Evolutionary conservation across 176 grass and related monocot genomes (phyloP).

Genomic region (Raddia guianensis): DNA sequence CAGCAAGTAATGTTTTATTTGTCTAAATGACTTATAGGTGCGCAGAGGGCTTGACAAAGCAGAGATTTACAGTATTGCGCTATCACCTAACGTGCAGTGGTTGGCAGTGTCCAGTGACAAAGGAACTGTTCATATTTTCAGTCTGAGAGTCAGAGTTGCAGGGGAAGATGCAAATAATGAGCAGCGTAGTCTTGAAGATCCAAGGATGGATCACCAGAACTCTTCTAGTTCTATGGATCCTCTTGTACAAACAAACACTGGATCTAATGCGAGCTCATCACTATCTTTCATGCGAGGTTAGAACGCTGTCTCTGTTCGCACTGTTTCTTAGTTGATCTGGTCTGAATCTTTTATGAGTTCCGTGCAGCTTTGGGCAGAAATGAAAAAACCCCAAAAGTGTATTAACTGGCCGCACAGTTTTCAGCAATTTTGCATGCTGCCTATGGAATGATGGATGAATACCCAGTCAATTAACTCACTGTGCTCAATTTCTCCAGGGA

Average conservation of each 20-base stretch:
- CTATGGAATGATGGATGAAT: slow-evolving; percentile 7
- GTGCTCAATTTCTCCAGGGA: slow-evolving; percentile 57
- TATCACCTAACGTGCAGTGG: slow-evolving; percentile 90
- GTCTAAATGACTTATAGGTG: slow-evolving; percentile 58
- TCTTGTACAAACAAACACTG: slow-evolving; percentile 70
- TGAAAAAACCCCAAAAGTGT: neutral
- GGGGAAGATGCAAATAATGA: slow-evolving; percentile 67
- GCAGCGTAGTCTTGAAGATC: slow-evolving; percentile 52
- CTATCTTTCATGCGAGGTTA: slow-evolving; percentile 88
- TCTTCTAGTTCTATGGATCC: slow-evolving; percentile 68
- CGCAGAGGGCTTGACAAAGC: slow-evolving; percentile 87
- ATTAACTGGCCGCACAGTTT: neutral
- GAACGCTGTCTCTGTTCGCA: slow-evolving; percentile 4
- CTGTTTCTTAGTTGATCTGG: slow-evolving; percentile 39
- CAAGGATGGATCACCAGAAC: slow-evolving; percentile 69
- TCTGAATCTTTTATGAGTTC: neutral
- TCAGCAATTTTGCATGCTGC: slow-evolving; percentile 8
- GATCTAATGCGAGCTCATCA: slow-evolving; percentile 81
- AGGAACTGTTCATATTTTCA: slow-evolving; percentile 89
- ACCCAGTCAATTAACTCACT: neutral
- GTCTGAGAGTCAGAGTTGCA: slow-evolving; percentile 82
- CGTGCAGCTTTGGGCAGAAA: neutral
- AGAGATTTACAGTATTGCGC: slow-evolving; percentile 84
- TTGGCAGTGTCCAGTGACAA: slow-evolving; percentile 89
- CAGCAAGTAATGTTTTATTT: slow-evolving; percentile 1